Evolutionary conservation across 768 basidiomycete species (phyloP).

Genomic region (Mrakia hoshinonis): DNA sequence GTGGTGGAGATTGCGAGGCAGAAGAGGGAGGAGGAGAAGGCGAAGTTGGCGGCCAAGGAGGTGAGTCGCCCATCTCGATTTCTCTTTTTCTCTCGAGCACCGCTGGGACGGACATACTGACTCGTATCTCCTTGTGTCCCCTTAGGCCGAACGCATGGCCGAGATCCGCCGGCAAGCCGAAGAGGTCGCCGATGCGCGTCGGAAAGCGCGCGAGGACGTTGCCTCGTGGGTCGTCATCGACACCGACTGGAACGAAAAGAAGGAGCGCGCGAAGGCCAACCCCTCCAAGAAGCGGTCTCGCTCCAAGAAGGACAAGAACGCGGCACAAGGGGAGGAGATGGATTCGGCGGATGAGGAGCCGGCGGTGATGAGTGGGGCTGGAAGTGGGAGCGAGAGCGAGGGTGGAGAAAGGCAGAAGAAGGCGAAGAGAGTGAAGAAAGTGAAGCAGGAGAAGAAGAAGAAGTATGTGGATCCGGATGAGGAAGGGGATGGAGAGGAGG

Average conservation of each 20-base stretch:
- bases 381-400: constrained; percentile 45
- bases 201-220: constrained; percentile 44
- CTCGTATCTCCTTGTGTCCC: background rate
- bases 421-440: constrained; percentile 32
- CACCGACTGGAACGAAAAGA: constrained; percentile 58
- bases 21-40: constrained; percentile 69
- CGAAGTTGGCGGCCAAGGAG: constrained; percentile 55
- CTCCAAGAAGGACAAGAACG: constrained; percentile 44
- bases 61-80: constrained; percentile 43
- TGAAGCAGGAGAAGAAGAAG: constrained; percentile 35
- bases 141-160: constrained; percentile 33
- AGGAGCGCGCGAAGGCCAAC: constrained; percentile 64
- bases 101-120: background rate
- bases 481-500: constrained; percentile 22
- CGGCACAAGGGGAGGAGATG: constrained; percentile 38
- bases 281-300: constrained; percentile 50
- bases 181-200: constrained; percentile 69
- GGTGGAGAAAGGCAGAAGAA: background rate
- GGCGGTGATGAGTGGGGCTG: constrained; percentile 47
- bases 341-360: constrained; percentile 41
- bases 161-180: constrained; percentile 60
- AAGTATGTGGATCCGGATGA: constrained; percentile 26
- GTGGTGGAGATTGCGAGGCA: constrained; percentile 68
- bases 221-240: constrained; percentile 34
- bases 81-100: background rate